Percentiles rank a stretch among this genome's conserved stretches.
Evolutionary conservation across 345 rosid species (phyloP).

Genomic region (Pistacia integerrima): DNA sequence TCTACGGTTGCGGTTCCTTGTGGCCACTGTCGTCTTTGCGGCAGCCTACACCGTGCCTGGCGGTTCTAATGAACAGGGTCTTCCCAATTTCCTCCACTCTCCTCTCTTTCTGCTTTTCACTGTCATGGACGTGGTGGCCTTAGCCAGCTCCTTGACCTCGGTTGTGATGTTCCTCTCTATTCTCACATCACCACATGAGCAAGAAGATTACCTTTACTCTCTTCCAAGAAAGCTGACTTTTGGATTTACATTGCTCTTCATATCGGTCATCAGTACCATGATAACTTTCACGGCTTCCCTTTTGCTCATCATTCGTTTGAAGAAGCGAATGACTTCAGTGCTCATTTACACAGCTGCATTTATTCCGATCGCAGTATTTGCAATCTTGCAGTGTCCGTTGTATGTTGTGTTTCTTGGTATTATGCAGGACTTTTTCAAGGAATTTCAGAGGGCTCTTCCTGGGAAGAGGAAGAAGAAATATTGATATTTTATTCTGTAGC

Average conservation of each 20-base stretch:
- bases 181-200: slow-evolving; percentile 25
- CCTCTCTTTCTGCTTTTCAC: slow-evolving; percentile 30
- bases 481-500: no score
- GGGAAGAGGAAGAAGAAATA: no score
- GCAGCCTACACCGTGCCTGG: slow-evolving; percentile 5
- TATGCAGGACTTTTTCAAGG: no score
- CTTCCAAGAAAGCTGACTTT: slow-evolving; percentile 24
- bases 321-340: no score
- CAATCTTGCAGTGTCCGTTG: no score
- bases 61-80: slow-evolving; percentile 9
- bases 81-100: slow-evolving; percentile 16
- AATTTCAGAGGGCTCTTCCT: no score
- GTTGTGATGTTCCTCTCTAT: slow-evolving; percentile 32
- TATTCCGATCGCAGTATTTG: no score
- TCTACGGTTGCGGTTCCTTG: slow-evolving; percentile 24
- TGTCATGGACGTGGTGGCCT: slow-evolving; percentile 22
- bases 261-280: slow-evolving; percentile 14
- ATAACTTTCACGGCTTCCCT: no score
- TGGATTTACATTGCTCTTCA: slow-evolving; percentile 32
- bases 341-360: no score
- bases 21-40: background rate
- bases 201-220: slow-evolving; percentile 8
- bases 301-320: no score
- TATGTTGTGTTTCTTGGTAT: no score
- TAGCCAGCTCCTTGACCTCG: slow-evolving; percentile 29